Evolutionary conservation across 495 filamentous ascomycete species (phyloP), one percentile per base, ranked within the genome.

Genomic region (Penicillium dipodomyicola): DNA sequence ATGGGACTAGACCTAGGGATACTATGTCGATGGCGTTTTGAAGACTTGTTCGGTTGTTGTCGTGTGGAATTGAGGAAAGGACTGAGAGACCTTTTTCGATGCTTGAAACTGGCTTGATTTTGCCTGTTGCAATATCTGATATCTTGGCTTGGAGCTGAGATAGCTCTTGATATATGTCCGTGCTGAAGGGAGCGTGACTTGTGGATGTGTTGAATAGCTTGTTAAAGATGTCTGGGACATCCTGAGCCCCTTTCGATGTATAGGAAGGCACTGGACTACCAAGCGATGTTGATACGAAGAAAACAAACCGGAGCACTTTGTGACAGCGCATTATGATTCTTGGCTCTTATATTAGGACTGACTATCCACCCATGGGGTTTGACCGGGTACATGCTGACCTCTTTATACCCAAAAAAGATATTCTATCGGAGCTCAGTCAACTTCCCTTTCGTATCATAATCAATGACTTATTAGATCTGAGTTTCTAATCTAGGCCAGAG

Each of bases 11-110:
- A 25, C 39, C 39, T n/a, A 17, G 23, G 25, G 35, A 42, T 27
- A 42, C 49, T 27, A 32, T 17, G 15, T 39, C 23, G n/a, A 52
- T 41, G 35, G 49, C 49, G 1, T 23, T n/a, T 30, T 52, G 37
- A 25, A 52, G 37, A 11, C 23, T 22, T 20, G 49, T 41, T 25
- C 1, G 29, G 14, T 14, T 20, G 47, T 17, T 35, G 12, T 23
- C 22, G 22, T 29, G 25, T 25, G 25, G 25, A 17, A 30, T 52
- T 33, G 37, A 20, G 49, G 47, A 37, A 14, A 42, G 23, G 2
- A 10, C 5, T 9, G 35, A 30, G 15, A 52, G 49, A 6, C 22
- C 37, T 42, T 19, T 4, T 25, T 20, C 20, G 2, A 43, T 14
- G 4, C n/a, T 52, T 27, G 25, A 23, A 10, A 52, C 10, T 7